phyloP scores from a whole-genome alignment of 2,329 filamentous ascomycete species.

The Cercospora sp. region DNA sequence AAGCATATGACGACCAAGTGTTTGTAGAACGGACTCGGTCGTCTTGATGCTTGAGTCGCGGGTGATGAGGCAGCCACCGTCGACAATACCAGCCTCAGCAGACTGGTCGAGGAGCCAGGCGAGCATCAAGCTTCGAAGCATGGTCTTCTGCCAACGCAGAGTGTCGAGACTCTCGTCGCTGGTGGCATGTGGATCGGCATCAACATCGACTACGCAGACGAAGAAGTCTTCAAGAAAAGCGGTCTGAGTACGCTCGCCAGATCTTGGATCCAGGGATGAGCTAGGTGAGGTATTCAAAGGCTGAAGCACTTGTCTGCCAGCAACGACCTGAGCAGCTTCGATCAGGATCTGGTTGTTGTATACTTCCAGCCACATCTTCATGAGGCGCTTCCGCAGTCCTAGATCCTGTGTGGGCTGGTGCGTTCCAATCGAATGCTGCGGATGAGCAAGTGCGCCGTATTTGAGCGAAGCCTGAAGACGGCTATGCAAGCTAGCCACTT shows the following conservation, averaged over 20 bases:
- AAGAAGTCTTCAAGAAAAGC: constrained; percentile 59
- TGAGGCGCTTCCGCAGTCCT: constrained; percentile 57
- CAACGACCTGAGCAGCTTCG: constrained; percentile 58
- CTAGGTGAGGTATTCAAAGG: constrained; percentile 10
- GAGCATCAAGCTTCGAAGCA: constrained; percentile 61
- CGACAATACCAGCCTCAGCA: constrained; percentile 43
- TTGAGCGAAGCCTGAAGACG: constrained; percentile 59
- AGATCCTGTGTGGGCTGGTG: constrained; percentile 57
- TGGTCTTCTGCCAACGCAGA: constrained; percentile 53
- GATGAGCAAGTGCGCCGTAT: constrained; percentile 58
- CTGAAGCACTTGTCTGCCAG: constrained; percentile 51
- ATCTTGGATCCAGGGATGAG: constrained; percentile 28
- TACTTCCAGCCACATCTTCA: constrained; percentile 58
- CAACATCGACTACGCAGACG: constrained; percentile 59
- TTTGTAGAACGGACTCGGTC: constrained; percentile 55
- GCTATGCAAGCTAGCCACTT: constrained; percentile 55
- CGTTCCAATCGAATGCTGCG: constrained; percentile 52
- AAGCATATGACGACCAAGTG: constrained; percentile 55
- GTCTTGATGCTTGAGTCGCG: constrained; percentile 56
- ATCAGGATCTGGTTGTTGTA: constrained; percentile 56
- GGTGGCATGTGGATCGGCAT: constrained; percentile 21
- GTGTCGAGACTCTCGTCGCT: constrained; percentile 14
- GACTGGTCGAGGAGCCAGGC: constrained; percentile 60
- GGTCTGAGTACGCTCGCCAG: constrained; percentile 27
- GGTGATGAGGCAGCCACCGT: constrained; percentile 52